Percentiles rank a stretch among this genome's conserved stretches.
Conservation (phyloP, 1,139 yeast species). For the Taphrina confusa region DNA sequence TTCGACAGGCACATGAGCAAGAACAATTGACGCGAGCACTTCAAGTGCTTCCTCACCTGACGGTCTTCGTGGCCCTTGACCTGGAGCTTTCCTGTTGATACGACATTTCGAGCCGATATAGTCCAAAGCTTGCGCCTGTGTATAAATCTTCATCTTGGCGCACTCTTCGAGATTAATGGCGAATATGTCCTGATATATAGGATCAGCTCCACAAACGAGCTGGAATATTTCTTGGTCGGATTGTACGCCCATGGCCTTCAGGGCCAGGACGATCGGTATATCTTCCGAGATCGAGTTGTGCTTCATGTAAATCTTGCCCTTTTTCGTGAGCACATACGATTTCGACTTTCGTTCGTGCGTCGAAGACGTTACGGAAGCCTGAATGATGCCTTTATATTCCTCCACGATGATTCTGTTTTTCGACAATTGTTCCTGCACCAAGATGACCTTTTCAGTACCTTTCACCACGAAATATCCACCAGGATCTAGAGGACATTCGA, state of each 20-base stretch:
- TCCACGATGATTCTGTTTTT: conserved; percentile 97
- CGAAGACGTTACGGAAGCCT: conserved; percentile 95
- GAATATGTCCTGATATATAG: conserved; percentile 85
- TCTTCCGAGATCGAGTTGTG: conserved; percentile 96
- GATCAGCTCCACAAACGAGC: conserved; percentile 85
- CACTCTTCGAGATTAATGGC: conserved; percentile 94
- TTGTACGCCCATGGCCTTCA: conserved; percentile 93
- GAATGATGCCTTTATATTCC: conserved; percentile 89
- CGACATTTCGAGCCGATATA: conserved; percentile 92
- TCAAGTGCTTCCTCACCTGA: conserved; percentile 93
- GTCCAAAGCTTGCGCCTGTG: conserved; percentile 91
- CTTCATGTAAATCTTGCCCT: conserved; percentile 82
- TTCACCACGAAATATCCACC: conserved; percentile 98
- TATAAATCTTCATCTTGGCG: conserved; percentile 76
- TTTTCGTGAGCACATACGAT: conserved; percentile 90
- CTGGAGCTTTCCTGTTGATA: conserved; percentile 41
- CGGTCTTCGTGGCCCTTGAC: conserved; percentile 76
- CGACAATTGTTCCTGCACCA: conserved; percentile 94
- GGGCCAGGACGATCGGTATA: conserved; percentile 85
- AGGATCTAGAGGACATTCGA: conserved; percentile 97
- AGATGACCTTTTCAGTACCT: conserved; percentile 96
- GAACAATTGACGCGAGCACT: conserved; percentile 92
- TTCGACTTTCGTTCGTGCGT: conserved; percentile 97
- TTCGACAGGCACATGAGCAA: conserved; percentile 87
- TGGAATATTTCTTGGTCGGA: conserved; percentile 93